Evolutionary conservation across 2,329 filamentous ascomycete genomes (phyloP), one percentile per base, ranked within the genome.

Genomic region (Fusarium mundagurra): DNA sequence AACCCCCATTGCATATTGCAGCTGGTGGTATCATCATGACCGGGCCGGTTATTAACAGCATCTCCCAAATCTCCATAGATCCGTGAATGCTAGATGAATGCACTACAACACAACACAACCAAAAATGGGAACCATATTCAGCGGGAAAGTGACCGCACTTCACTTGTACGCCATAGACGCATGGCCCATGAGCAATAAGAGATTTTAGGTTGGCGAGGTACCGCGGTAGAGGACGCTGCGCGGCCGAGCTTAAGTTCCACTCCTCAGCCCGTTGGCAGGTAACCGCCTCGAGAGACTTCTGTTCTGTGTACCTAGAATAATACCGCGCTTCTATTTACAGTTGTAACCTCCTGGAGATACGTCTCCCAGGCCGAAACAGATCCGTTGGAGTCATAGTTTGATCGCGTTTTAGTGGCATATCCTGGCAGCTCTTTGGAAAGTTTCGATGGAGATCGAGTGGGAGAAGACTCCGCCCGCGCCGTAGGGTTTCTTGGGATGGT

Each of bases 31-130:
- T 62, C 31, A 57, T 58, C 39, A 54, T 44, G 59, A 76, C 76
- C 76, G 76, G 76, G 64, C 76, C 76, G 76, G 76, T 78, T 63
- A 71, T 78, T 61, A 69, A 43, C 47, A 67, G 63, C 58, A 62
- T 65, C 41, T 63, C 51, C 64, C 41, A 47, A 55, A 62, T 69
- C 44, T 64, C 69, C 66, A 71, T 76, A 70, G 66, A 77, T 73
- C 68, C 72, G 70, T 72, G 64, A 68, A 77, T 67, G 64, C 48
- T 60, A 75, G 70, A 74, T 67, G 70, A 72, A 69, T 66, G 59
- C 61, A 62, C 69, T 54, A 39, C 45, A 29, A 70, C 61, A 47
- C 29, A 29, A 62, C 61, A 47, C 29, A 29, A 62, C 41, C 34
- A 31, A 48, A 55, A 31, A 41, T 13, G 29, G 38, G 22, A 24